Evolutionary conservation across 495 filamentous ascomycete genomes (phyloP).

Genomic region (Neurospora sp.): DNA sequence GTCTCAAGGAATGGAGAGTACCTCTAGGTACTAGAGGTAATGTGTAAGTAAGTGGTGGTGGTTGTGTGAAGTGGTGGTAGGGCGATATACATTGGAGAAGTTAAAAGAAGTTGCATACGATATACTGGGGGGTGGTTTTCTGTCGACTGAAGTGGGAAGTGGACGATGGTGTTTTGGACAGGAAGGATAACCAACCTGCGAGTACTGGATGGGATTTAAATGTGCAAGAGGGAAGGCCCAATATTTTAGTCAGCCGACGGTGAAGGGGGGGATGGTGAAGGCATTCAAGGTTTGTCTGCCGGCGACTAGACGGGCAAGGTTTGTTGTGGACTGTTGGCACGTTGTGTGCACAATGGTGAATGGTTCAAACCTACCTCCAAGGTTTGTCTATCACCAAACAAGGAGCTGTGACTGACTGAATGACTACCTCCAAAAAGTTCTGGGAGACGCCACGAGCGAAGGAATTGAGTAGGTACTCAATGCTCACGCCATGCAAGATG

Average conservation of each 20-base stretch:
- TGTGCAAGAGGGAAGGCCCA: not conserved
- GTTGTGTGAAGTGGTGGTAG: not conserved
- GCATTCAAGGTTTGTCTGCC: not conserved
- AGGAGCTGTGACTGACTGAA: not conserved
- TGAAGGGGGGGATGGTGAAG: not conserved
- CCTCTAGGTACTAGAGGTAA: not conserved
- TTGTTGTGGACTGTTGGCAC: not conserved
- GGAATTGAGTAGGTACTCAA: not conserved
- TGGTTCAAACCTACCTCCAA: not conserved
- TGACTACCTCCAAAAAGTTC: not conserved
- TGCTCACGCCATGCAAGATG: not conserved
- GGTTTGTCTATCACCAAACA: not conserved
- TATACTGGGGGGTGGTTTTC: too few relatives aligned
- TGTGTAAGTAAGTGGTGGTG: not conserved
- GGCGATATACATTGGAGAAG: not conserved
- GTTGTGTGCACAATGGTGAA: not conserved
- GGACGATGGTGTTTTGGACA: not conserved
- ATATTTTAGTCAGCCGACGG: not conserved
- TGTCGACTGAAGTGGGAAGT: not conserved
- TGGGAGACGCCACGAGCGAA: not conserved
- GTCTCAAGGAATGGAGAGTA: not conserved
- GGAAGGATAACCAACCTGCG: not conserved
- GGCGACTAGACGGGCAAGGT: not conserved
- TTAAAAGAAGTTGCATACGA: not conserved
- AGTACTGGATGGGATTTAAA: not conserved